These are phyloP conservation scores for Stephanocyclus meneghinianus DNA, from an alignment of 352 stramenopile species.

Conservation along the genomic window DNA sequence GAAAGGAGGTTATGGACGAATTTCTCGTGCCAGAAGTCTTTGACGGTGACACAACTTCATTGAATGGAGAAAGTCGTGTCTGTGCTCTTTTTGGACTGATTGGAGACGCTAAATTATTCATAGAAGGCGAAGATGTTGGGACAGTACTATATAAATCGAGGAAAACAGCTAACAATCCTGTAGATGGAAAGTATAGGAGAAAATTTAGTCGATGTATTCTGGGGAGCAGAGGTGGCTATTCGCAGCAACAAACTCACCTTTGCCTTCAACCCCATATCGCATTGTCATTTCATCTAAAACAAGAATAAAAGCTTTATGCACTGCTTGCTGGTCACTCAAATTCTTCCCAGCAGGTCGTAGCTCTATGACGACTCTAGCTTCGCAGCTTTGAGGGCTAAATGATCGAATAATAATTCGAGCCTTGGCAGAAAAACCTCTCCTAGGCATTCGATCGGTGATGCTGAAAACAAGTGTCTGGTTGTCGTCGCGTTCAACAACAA, in stretches of 20 bases:
- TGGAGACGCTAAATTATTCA: conserved; percentile 15
- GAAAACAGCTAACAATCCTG: conserved; percentile 48
- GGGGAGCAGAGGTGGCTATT: background rate
- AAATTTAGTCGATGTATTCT: background rate
- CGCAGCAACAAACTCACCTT: conserved; percentile 27
- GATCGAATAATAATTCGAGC: conserved; percentile 63
- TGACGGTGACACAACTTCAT: conserved; percentile 5
- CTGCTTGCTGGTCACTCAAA: conserved; percentile 73
- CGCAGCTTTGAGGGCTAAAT: conserved; percentile 55
- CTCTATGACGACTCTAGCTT: conserved; percentile 63
- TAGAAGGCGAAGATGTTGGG: conserved; percentile 1
- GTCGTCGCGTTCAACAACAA: conserved; percentile 76
- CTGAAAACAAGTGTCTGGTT: conserved; percentile 60
- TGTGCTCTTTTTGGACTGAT: conserved; percentile 24
- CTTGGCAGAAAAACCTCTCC: conserved; percentile 77
- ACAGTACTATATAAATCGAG: conserved; percentile 44
- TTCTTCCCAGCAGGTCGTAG: conserved; percentile 79
- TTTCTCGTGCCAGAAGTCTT: conserved; percentile 13
- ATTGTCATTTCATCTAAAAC: conserved; percentile 78
- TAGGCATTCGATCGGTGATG: conserved; percentile 65
- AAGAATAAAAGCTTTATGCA: conserved; percentile 78
- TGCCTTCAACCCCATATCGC: conserved; percentile 66
- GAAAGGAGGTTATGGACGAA: conserved; percentile 46
- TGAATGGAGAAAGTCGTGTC: conserved; percentile 3
- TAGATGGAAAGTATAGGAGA: background rate